These are phyloP conservation scores for Yamadazyma membranifaciens DNA, from an alignment of 1,139 yeast species.

Conservation along the genomic window DNA sequence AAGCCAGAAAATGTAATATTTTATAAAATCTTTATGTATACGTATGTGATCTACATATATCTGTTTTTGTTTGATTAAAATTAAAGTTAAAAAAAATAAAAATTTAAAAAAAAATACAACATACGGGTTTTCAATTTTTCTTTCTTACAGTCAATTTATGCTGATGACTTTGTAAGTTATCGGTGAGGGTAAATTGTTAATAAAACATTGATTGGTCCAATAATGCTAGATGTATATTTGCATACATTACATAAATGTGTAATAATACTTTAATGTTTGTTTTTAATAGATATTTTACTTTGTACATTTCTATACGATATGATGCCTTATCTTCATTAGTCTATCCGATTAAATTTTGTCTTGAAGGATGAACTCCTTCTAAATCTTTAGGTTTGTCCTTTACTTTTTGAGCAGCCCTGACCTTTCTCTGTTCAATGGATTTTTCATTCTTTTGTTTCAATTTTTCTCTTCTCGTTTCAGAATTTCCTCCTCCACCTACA, in stretches of 20 bases:
- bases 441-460: constrained; percentile 77
- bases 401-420: constrained; percentile 42
- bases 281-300: not conserved
- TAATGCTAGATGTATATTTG: constrained; percentile 9
- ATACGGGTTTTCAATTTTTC: too few relatives aligned
- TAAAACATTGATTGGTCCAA: not conserved
- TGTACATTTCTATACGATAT: not conserved
- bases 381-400: constrained; percentile 24
- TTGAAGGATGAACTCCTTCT: constrained; percentile 57
- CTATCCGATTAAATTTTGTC: constrained; percentile 24
- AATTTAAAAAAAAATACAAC: too few relatives aligned
- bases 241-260: constrained; percentile 7
- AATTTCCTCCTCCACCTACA: constrained; percentile 98
- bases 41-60: too few relatives aligned
- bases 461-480: constrained; percentile 65
- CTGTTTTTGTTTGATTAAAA: too few relatives aligned
- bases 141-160: not conserved
- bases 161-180: too few relatives aligned
- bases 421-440: constrained; percentile 61
- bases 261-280: constrained; percentile 5
- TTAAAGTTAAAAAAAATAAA: too few relatives aligned
- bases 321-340: not conserved
- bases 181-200: not conserved
- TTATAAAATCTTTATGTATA: constrained; percentile 23
- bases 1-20: constrained; percentile 49